These are phyloP conservation scores for Cyclotella kingstonii DNA, from an alignment of 108 stramenopile genomes.

Conservation along the genomic window DNA sequence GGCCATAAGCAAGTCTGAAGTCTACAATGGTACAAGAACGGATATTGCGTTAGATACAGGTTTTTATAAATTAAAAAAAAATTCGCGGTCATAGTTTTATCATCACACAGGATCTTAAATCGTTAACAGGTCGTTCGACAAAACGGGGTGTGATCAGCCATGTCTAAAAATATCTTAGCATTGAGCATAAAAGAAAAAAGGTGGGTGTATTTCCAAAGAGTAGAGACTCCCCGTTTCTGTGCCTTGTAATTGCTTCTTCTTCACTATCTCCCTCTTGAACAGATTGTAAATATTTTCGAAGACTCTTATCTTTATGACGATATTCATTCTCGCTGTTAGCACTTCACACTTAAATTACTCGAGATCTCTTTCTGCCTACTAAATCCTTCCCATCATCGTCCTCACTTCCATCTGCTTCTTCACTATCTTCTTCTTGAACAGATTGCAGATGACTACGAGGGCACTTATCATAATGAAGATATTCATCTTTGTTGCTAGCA, in stretches of 20 bases:
- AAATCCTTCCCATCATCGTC: conserved; percentile 10
- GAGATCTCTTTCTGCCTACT: conserved; percentile 1
- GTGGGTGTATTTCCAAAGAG: not conserved
- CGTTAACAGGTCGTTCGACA: no score
- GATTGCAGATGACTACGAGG: conserved; percentile 26
- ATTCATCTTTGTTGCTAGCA: not conserved
- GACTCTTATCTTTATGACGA: conserved; percentile 1
- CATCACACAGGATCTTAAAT: no score
- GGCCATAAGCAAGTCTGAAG: no score
- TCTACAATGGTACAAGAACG: no score
- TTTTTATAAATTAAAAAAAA: no score
- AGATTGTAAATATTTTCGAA: conserved; percentile 23
- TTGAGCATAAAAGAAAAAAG: no score
- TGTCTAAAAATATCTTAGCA: no score
- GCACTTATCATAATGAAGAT: conserved; percentile 1
- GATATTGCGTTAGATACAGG: no score
- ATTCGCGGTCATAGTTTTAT: no score
- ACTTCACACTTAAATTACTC: conserved; percentile 1
- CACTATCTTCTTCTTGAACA: conserved; percentile 41
- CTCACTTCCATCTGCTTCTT: conserved; percentile 15
- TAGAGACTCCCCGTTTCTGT: not conserved
- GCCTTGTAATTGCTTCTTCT: conserved; percentile 9
- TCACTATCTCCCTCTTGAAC: conserved; percentile 41
- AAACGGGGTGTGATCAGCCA: no score
- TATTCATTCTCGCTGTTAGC: not conserved